These are phyloP conservation scores for Colletotrichum spaethianum DNA, from an alignment of 2,329 filamentous ascomycete species.

Conservation along the genomic window DNA sequence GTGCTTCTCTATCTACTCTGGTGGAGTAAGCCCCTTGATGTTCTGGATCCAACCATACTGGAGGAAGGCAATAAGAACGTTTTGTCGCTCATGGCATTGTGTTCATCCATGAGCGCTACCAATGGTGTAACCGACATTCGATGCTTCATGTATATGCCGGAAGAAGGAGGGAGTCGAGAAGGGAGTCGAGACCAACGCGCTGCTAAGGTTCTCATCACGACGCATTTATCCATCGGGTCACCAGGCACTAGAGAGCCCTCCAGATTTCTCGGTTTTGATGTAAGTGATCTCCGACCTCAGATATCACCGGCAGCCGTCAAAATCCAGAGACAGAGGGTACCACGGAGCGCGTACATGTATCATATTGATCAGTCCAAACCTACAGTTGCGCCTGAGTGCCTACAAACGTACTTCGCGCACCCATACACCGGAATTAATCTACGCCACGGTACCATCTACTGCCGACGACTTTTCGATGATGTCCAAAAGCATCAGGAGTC, in stretches of 20 bases:
- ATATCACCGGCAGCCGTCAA: neutral
- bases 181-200: neutral
- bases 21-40: conserved; percentile 50
- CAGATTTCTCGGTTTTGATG: conserved; percentile 33
- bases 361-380: conserved; percentile 36
- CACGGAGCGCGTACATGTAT: conserved; percentile 22
- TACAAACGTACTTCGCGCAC: conserved; percentile 18
- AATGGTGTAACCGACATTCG: conserved; percentile 34
- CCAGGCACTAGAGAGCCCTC: conserved; percentile 31
- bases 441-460: conserved; percentile 28
- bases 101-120: conserved; percentile 28
- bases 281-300: conserved; percentile 22
- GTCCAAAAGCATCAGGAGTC: conserved; percentile 5
- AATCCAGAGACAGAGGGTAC: neutral
- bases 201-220: conserved; percentile 21
- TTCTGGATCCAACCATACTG: conserved; percentile 29
- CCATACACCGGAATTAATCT: conserved; percentile 15
- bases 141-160: conserved; percentile 31
- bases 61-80: neutral
- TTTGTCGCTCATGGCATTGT: conserved; percentile 21
- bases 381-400: conserved; percentile 28
- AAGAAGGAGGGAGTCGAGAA: neutral
- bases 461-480: conserved; percentile 26
- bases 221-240: conserved; percentile 32
- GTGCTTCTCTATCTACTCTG: conserved; percentile 51